Evolutionary conservation across 2,329 filamentous ascomycete species (phyloP).

Genomic region (Beauveria scarabaeidicola): DNA sequence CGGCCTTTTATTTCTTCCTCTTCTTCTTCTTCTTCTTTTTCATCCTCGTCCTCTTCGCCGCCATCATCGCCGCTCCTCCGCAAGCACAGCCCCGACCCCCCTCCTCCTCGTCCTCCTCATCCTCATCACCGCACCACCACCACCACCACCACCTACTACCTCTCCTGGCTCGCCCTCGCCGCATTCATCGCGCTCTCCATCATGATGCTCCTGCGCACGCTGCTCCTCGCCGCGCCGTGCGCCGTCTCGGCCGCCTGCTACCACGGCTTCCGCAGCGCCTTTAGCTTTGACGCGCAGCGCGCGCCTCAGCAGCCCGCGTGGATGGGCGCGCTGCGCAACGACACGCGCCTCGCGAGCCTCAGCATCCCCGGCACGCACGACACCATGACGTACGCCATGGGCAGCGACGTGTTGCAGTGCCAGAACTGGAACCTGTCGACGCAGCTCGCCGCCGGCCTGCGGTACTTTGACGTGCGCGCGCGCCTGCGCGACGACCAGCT

Average conservation of each 20-base stretch:
- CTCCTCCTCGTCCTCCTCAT: conserved; percentile 3
- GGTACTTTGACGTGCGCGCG: conserved; percentile 42
- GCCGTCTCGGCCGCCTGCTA: conserved; percentile 21
- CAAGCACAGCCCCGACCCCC: conserved; percentile 13
- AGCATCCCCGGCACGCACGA: conserved; percentile 46
- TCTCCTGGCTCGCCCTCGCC: conserved; percentile 10
- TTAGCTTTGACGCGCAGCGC: conserved; percentile 26
- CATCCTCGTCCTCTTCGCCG: conserved; percentile 15
- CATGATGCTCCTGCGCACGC: conserved; percentile 17
- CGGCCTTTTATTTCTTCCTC: conserved; percentile 16
- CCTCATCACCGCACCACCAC: neutral
- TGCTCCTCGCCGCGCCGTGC: conserved; percentile 19
- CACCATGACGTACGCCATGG: conserved; percentile 39
- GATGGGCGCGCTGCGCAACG: conserved; percentile 34
- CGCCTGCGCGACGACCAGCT: conserved; percentile 34
- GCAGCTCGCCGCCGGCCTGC: conserved; percentile 38
- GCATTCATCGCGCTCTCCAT: conserved; percentile 14
- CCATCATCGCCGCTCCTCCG: conserved; percentile 17
- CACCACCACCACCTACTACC: neutral
- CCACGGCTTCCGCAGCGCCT: conserved; percentile 25
- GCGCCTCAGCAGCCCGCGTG: conserved; percentile 22
- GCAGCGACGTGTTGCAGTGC: conserved; percentile 31
- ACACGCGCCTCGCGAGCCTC: conserved; percentile 31
- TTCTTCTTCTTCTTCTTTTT: conserved; percentile 19
- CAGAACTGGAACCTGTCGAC: conserved; percentile 37